Evolutionary conservation across 768 basidiomycete genomes (phyloP), one percentile per base, ranked within the genome.

Genomic region (Serendipita vermifera): DNA sequence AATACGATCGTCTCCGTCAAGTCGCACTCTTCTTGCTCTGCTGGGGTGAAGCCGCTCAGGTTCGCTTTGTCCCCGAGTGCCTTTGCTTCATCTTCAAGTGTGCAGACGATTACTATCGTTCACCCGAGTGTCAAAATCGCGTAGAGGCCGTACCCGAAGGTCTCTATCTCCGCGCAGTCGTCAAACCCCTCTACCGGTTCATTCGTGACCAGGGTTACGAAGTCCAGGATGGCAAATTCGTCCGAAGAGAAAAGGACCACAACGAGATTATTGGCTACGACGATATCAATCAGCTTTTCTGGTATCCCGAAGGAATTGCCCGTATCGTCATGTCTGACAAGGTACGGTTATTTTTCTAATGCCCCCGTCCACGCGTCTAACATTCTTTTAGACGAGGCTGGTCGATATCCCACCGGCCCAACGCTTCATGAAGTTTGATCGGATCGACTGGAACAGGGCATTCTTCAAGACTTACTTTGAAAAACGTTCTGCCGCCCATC

Each of bases 1-100:
- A 93, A 64, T 99, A 99, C 67, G 96, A 99, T 67, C 83, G 96
- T 54, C 80, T 98, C 55, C 79, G 96, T 31, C 96, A 99, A 70
- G 83, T 99, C 62, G 96, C 96, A 0, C 77, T 99, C 3, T 98
- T 86, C 67, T 78, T 98, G 26, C 78, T 99, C 26, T 88, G 89
- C 60, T 99, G 96, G 96, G 96, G 94, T 56, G 96, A 99, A 70
- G 93, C 90, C 0, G 94, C 96, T 11, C 92, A 97, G 65, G 91
- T 98, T 36, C 84, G 96, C 13, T 98, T 97, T 69, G 78, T 89
- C 13, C 94, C 96, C 2, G 96, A 99, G 68, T 93, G 90, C 64
- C 72, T 99, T 41, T 97, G 92, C 72, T 99, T 97, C 77, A 96
- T 99, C 71, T 99, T 99, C 85, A 99, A 99, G 72, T 98, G 96